phyloP scores from a whole-genome alignment of 2,329 filamentous ascomycete genomes.

The Pseudonectria foliicola region DNA sequence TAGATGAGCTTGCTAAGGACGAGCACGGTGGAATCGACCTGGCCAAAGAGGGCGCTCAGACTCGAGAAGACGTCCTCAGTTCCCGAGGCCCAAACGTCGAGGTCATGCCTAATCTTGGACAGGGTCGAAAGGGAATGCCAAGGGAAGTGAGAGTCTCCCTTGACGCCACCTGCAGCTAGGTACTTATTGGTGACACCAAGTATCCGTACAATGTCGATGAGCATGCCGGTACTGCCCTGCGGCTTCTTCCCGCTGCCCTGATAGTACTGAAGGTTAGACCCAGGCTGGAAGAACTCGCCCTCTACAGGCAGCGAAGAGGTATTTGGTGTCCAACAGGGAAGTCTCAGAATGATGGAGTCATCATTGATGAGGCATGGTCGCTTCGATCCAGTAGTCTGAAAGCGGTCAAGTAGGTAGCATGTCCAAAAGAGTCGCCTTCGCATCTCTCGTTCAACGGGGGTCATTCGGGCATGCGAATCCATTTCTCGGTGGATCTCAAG shows the following conservation, averaged over 20 bases:
- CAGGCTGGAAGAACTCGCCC: slow-evolving; percentile 73
- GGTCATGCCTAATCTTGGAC: slow-evolving; percentile 76
- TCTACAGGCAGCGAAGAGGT: slow-evolving; percentile 57
- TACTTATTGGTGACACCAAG: slow-evolving; percentile 79
- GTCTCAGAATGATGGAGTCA: slow-evolving; percentile 64
- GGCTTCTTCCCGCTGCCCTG: slow-evolving; percentile 61
- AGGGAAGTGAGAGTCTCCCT: slow-evolving; percentile 83
- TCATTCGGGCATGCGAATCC: slow-evolving; percentile 53
- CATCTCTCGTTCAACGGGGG: slow-evolving; percentile 65
- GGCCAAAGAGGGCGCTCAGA: slow-evolving; percentile 67
- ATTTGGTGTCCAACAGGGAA: slow-evolving; percentile 67
- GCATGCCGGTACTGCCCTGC: slow-evolving; percentile 70
- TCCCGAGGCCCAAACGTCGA: slow-evolving; percentile 78
- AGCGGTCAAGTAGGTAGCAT: slow-evolving; percentile 81
- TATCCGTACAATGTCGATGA: slow-evolving; percentile 78
- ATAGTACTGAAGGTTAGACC: slow-evolving; percentile 69
- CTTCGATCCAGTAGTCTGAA: slow-evolving; percentile 72
- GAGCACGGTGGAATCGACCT: slow-evolving; percentile 68
- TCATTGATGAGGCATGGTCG: slow-evolving; percentile 74
- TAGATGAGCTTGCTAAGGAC: slow-evolving; percentile 83
- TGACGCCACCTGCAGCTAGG: slow-evolving; percentile 76
- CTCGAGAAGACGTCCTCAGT: slow-evolving; percentile 74
- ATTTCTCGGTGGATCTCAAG: slow-evolving; percentile 75
- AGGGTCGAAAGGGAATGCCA: slow-evolving; percentile 83
- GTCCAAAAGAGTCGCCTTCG: slow-evolving; percentile 81